Percentiles rank a stretch among this genome's conserved stretches.
phyloP scores from a whole-genome alignment of 2,329 filamentous ascomycete species.

The Sarocladium oryzae region DNA sequence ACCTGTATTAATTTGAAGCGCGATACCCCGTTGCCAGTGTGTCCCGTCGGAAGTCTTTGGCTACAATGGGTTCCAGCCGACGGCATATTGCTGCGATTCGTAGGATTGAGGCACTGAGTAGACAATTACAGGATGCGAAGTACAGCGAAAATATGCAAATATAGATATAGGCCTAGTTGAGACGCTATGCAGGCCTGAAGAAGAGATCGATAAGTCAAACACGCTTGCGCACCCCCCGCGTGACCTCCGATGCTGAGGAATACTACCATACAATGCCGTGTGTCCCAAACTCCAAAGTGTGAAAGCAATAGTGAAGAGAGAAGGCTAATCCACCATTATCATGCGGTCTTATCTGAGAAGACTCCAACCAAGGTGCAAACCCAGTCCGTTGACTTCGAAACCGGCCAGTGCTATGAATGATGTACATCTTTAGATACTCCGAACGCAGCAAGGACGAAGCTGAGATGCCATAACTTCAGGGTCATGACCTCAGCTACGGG shows the following conservation, averaged over 20 bases:
- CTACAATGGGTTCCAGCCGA: not conserved
- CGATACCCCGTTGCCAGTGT: too few species aligned
- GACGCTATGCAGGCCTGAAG: conserved; percentile 16
- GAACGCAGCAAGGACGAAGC: not conserved
- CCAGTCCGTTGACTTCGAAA: not conserved
- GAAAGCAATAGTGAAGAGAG: not conserved
- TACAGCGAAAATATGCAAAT: not conserved
- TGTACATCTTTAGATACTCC: not conserved
- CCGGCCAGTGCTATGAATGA: conserved; percentile 4
- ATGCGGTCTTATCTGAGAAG: not conserved
- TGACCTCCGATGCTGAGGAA: not conserved
- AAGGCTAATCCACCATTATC: not conserved
- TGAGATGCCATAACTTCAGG: not conserved
- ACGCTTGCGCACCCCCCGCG: not conserved
- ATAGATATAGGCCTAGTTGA: conserved; percentile 1
- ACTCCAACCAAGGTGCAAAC: not conserved
- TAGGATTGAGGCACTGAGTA: too few species aligned
- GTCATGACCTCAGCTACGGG: too few species aligned
- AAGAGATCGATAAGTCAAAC: conserved; percentile 12
- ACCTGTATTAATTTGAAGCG: too few species aligned
- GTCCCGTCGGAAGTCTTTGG: not conserved
- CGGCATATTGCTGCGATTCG: too few species aligned
- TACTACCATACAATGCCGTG: not conserved
- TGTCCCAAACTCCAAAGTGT: not conserved
- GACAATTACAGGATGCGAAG: not conserved